phyloP scores from a whole-genome alignment of 352 stramenopile species.

The Phytophthora multivora region DNA sequence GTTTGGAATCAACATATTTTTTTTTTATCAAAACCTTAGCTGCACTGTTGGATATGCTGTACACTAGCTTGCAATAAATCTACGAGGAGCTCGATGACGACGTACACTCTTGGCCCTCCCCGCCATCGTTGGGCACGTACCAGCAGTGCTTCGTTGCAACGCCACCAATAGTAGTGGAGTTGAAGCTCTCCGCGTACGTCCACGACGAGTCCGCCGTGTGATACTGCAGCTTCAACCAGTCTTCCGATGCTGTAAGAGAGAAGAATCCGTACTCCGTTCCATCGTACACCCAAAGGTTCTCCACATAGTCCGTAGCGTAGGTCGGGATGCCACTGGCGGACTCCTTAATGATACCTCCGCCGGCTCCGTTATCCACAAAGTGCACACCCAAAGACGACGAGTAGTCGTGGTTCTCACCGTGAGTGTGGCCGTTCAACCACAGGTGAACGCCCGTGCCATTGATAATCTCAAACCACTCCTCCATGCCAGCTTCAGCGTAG shows the following conservation, averaged over 20 bases:
- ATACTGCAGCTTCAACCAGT: constrained; percentile 74
- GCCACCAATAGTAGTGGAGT: constrained; percentile 44
- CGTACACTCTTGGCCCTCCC: constrained; percentile 34
- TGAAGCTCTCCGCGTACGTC: constrained; percentile 58
- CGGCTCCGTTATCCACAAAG: constrained; percentile 77
- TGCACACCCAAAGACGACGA: constrained; percentile 58
- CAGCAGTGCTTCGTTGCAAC: constrained; percentile 70
- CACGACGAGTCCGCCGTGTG: constrained; percentile 62
- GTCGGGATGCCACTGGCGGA: constrained; percentile 66
- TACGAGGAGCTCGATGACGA: constrained; percentile 26
- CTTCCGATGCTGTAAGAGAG: constrained; percentile 48
- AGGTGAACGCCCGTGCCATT: constrained; percentile 41
- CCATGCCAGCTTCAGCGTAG: constrained; percentile 34
- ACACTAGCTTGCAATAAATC: constrained; percentile 6
- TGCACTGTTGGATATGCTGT: neutral
- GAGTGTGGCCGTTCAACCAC: constrained; percentile 59
- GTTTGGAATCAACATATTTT: no score
- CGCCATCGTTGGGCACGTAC: constrained; percentile 60
- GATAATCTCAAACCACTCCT: constrained; percentile 55
- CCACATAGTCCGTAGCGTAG: constrained; percentile 51
- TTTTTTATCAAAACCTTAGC: neutral
- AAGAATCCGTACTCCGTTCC: constrained; percentile 75
- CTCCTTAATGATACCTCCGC: constrained; percentile 73
- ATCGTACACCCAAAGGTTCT: constrained; percentile 63
- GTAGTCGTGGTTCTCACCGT: constrained; percentile 73